Evolutionary conservation across 2,329 filamentous ascomycete species (phyloP).

Genomic region (Phialocephala sp.): DNA sequence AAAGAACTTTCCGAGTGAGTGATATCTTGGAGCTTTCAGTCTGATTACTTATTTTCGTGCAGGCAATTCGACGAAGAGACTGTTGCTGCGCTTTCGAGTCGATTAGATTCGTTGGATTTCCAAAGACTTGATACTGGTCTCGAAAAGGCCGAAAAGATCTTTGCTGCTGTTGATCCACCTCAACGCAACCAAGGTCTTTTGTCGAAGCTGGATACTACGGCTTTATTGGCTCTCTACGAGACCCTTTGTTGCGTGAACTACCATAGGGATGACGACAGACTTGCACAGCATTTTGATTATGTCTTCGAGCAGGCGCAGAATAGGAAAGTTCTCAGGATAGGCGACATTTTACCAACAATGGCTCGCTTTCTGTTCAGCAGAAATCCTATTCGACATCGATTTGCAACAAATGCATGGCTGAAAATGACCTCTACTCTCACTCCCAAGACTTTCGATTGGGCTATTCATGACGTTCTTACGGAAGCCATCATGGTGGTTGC

Average conservation of each 20-base stretch:
- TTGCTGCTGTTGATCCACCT: constrained; percentile 45
- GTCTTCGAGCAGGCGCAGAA: constrained; percentile 83
- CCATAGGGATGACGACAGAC: constrained; percentile 54
- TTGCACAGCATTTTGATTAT: constrained; percentile 66
- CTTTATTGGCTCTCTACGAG: constrained; percentile 85
- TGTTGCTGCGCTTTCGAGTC: constrained; percentile 56
- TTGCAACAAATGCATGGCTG: constrained; percentile 72
- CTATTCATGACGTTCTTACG: constrained; percentile 75
- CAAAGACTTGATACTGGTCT: constrained; percentile 65
- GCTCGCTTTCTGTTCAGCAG: constrained; percentile 83
- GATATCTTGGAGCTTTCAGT: constrained; percentile 11
- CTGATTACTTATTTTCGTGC: constrained; percentile 22
- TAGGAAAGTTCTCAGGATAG: constrained; percentile 78
- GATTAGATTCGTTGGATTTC: constrained; percentile 66
- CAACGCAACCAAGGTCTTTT: constrained; percentile 39
- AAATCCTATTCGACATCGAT: constrained; percentile 66
- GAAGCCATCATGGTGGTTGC: constrained; percentile 68
- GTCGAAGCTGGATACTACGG: constrained; percentile 53
- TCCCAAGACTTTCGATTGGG: constrained; percentile 83
- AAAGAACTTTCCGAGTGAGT: constrained; percentile 65
- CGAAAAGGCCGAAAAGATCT: constrained; percentile 58
- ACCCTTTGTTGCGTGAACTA: constrained; percentile 84
- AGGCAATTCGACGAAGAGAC: constrained; percentile 53
- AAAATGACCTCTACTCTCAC: constrained; percentile 68
- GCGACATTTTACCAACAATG: constrained; percentile 79